Percentiles rank a stretch among this genome's conserved stretches.
phyloP scores from a whole-genome alignment of 2,329 filamentous ascomycete genomes.

The Metarhizium humberi region DNA sequence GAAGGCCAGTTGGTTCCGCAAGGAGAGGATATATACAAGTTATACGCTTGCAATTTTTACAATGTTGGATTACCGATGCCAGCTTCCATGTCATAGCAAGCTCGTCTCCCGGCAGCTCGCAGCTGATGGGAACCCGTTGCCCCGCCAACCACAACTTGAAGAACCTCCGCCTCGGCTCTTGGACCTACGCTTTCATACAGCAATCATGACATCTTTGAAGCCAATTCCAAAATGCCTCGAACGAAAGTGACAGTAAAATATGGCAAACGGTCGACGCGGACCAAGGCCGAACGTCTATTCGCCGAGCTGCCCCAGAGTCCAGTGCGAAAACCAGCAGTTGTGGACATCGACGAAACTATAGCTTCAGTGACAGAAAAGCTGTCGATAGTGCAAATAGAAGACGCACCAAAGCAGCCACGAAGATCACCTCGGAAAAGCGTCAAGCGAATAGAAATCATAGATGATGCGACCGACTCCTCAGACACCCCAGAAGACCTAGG shows the following conservation, averaged over 20 bases:
- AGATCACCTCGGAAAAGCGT: conserved; percentile 10
- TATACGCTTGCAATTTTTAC: no score
- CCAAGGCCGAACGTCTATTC: conserved; percentile 39
- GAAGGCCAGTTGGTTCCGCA: no score
- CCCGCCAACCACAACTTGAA: conserved; percentile 7
- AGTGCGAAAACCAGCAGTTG: conserved; percentile 20
- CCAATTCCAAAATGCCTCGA: conserved; percentile 32
- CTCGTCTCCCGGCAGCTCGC: no score
- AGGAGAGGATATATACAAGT: no score
- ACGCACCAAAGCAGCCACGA: conserved; percentile 6
- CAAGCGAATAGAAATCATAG: conserved; percentile 2
- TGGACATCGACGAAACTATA: conserved; percentile 16
- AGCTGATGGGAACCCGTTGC: conserved; percentile 1
- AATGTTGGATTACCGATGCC: no score
- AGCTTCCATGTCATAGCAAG: no score
- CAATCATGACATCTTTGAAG: background rate
- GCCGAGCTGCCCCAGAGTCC: conserved; percentile 43
- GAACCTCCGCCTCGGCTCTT: background rate
- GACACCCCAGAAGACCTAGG: background rate
- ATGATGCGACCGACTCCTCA: conserved; percentile 6
- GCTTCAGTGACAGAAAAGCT: conserved; percentile 25
- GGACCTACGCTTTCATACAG: background rate
- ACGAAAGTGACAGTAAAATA: conserved; percentile 36
- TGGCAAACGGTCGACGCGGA: conserved; percentile 38
- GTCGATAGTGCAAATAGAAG: conserved; percentile 19